phyloP scores from a whole-genome alignment of 129 eudicot genomes.

The Artemisia tridentata region DNA sequence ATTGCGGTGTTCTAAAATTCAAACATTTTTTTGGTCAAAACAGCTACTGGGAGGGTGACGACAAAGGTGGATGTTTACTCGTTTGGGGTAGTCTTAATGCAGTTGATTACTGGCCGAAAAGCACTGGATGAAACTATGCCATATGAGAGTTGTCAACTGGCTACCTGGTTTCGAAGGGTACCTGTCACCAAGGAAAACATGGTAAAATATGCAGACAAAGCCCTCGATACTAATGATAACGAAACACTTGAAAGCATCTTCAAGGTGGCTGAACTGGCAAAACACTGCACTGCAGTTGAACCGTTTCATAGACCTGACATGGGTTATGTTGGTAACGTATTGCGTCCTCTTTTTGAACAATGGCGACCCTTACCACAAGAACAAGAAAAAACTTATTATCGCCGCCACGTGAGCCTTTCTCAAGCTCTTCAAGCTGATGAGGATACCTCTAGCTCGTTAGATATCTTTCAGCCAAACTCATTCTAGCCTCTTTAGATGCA shows the following conservation, averaged over 20 bases:
- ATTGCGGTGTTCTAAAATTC: too few species aligned
- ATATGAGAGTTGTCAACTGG: constrained; percentile 35
- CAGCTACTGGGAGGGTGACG: constrained; percentile 50
- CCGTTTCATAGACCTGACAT: constrained; percentile 44
- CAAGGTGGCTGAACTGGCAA: constrained; percentile 52
- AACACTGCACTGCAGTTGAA: constrained; percentile 39
- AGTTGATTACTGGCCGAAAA: constrained; percentile 41
- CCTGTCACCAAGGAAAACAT: constrained; percentile 32
- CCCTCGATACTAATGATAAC: constrained; percentile 35
- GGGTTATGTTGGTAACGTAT: constrained; percentile 36
- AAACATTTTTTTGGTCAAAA: neutral
- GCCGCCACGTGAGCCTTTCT: constrained; percentile 55
- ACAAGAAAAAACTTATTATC: constrained; percentile 48
- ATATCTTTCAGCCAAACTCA: constrained; percentile 41
- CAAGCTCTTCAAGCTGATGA: constrained; percentile 61
- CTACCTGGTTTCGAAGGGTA: constrained; percentile 40
- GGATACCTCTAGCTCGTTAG: constrained; percentile 49
- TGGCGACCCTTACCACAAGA: constrained; percentile 36
- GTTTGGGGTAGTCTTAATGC: constrained; percentile 48
- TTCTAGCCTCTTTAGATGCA: too few species aligned
- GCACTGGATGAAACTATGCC: constrained; percentile 35
- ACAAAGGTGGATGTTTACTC: constrained; percentile 46
- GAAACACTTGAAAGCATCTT: constrained; percentile 36
- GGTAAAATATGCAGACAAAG: constrained; percentile 24
- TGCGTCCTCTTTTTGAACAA: constrained; percentile 36